phyloP scores from a whole-genome alignment of 768 basidiomycete species.

The Coprinopsis strossmayeri region DNA sequence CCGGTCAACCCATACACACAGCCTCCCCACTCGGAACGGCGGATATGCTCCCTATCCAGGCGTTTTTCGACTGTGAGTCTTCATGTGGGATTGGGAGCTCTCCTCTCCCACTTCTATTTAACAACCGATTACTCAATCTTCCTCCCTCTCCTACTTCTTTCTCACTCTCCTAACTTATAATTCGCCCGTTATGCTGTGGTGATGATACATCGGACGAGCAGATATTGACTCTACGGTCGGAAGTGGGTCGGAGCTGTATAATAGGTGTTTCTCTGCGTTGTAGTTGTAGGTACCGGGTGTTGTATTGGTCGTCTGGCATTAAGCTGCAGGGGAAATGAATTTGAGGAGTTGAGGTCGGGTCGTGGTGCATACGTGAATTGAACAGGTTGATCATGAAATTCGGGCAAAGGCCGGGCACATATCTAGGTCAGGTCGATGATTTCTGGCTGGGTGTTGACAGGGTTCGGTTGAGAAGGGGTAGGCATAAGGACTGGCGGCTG shows the following conservation, averaged over 20 bases:
- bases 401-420: background rate
- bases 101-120: background rate
- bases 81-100: too few relatives aligned
- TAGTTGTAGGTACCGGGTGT: background rate
- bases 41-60: constrained; percentile 36
- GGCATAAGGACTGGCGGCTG: background rate
- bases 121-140: too few relatives aligned
- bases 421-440: constrained; percentile 1
- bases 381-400: background rate
- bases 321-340: too few relatives aligned
- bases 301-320: too few relatives aligned
- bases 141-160: too few relatives aligned
- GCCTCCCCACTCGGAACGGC: constrained; percentile 40
- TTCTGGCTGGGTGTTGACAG: background rate
- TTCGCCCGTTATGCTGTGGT: too few relatives aligned
- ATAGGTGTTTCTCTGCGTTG: constrained; percentile 1
- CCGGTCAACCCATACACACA: constrained; percentile 42
- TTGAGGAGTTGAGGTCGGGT: background rate
- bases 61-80: constrained; percentile 36
- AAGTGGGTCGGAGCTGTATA: constrained; percentile 24
- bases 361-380: background rate
- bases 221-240: constrained; percentile 36
- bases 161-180: too few relatives aligned
- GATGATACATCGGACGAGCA: too few relatives aligned
- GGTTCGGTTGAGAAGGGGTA: background rate